Base-by-base conservation (phyloP, 441 rosid species). In the Macaranga tanarius region DNA sequence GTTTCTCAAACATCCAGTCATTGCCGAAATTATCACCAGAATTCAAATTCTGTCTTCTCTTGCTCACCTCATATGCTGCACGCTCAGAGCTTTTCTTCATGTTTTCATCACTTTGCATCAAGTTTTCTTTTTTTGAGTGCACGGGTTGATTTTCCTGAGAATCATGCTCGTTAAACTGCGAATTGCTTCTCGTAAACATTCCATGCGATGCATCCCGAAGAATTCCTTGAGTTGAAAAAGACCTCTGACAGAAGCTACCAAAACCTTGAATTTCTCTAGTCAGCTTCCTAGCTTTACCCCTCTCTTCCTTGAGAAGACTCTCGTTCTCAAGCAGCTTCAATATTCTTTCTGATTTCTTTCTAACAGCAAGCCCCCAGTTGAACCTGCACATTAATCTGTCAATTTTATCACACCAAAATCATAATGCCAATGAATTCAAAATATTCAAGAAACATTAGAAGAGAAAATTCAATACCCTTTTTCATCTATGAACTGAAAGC, bases 301-400 rank as follows among this genome's bases (percentile, higher is more conserved):
- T 89, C 72, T 95, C 99, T 72, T 87, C 93, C 73, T 82, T 91
- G 47, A 88, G 85, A 31, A 92, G 79, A 45, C 80, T 70, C 38
- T 88, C 95, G 71, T 87, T 83, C 80, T 86, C 90, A 5, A 95
- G 88, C 73, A 92, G 73, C 83, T 83, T 86, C 75, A 87, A 9
- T 17, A 88, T 79, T 77, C 89, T 88, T 67, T 88, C 92, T 2
- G 97, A 82, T 84, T 92, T 92, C 86, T 81, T 92, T 70, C 96
- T 80, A 44, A 92, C 97, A 57, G 86, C 75, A 57, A 95, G 75
- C 10, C 99, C 99, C 99, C 99, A 95, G 51, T 95, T 90, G 79
- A 92, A 92, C 75, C 99, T 92, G 82, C 81, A 79, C 23, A 58
- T 48, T 9, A 16, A 25, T 20, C 26, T 19, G 31, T 34, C 34